Base-by-base conservation (phyloP, 208 protist genomes). In the Trypanosomatidae sp. region DNA sequence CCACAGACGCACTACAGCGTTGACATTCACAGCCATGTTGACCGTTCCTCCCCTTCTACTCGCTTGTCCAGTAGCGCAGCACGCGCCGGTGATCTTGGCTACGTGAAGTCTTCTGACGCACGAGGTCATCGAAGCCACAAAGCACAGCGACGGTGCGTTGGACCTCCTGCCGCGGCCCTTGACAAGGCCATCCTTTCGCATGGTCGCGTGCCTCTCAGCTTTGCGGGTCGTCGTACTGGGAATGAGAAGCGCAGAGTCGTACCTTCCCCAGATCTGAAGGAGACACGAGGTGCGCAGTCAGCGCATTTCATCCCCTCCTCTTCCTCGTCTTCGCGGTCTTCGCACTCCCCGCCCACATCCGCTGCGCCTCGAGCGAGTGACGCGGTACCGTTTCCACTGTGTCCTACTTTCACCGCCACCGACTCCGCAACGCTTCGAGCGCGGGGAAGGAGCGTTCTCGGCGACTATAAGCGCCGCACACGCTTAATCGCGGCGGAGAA, bases 401-500 rank as follows among this genome's bases (percentile, higher is more conserved):
- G 17, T 6, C n/a, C 5, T 44, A 28, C 62, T 39, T n/a, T 2
- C 36, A 25, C 43, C 53, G n/a, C 53, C 8, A 17, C 3, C 30
- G 71, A 64, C 64, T 47, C 52, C 8, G 28, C 64, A 25, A 49
- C 66, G 3, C 59, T 77, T 0, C 73, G 66, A 25, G 22, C 22
- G 44, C 67, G 28, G 55, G 73, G 52, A n/a, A 52, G 73, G n/a
- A n/a, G 3, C 28, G 19, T 72, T 2, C 69, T 83, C 30, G 44
- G 41, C 7, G 72, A 73, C n/a, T 83, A 76, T 69, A 62, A 60
- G 7, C 1, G 22, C n/a, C 55, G 64, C 22, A 76, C 56, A 33
- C 68, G 60, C 25, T 36, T 66, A 0, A 41, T 62, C 1, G 30
- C 68, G 0, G 66, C 69, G 9, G 83, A 88, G 62, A 64, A 64